Conservation (phyloP, 495 filamentous ascomycete genomes). For the Tricharina praecox region DNA sequence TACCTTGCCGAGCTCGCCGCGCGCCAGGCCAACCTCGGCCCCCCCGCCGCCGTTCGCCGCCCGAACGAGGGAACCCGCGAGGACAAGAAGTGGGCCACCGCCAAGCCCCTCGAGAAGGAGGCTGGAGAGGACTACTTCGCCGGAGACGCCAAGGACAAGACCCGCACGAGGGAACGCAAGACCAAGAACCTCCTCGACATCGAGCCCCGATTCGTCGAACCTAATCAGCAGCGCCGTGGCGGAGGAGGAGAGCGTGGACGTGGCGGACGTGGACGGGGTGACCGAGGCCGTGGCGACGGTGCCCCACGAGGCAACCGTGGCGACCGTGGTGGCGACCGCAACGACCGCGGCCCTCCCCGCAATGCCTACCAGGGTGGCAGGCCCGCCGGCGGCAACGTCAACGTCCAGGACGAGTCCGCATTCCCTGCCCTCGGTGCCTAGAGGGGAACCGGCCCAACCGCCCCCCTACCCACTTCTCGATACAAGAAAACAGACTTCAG, state of each 20-base stretch:
- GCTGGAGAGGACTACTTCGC: conserved; percentile 59
- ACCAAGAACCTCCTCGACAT: conserved; percentile 77
- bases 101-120: conserved; percentile 56
- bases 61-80: conserved; percentile 74
- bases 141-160: conserved; percentile 61
- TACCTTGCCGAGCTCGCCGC: conserved; percentile 78
- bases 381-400: conserved; percentile 30
- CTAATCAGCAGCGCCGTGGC: conserved; percentile 30
- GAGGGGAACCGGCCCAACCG: no score
- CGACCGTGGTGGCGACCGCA: conserved; percentile 28
- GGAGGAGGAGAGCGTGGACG: conserved; percentile 28
- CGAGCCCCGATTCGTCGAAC: conserved; percentile 62
- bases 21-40: conserved; percentile 55
- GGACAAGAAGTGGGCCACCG: conserved; percentile 81
- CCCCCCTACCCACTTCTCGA: no score
- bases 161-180: conserved; percentile 74
- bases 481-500: no score
- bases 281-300: conserved; percentile 34
- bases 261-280: conserved; percentile 38
- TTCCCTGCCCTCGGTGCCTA: conserved; percentile 58
- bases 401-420: conserved; percentile 47
- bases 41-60: conserved; percentile 47
- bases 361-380: conserved; percentile 17
- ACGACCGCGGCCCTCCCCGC: conserved; percentile 6
- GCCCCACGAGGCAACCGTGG: conserved; percentile 34